Evolutionary conservation across 2,329 filamentous ascomycete genomes (phyloP), one percentile per base, ranked within the genome.

Genomic region (Rugonectria rugulosa): DNA sequence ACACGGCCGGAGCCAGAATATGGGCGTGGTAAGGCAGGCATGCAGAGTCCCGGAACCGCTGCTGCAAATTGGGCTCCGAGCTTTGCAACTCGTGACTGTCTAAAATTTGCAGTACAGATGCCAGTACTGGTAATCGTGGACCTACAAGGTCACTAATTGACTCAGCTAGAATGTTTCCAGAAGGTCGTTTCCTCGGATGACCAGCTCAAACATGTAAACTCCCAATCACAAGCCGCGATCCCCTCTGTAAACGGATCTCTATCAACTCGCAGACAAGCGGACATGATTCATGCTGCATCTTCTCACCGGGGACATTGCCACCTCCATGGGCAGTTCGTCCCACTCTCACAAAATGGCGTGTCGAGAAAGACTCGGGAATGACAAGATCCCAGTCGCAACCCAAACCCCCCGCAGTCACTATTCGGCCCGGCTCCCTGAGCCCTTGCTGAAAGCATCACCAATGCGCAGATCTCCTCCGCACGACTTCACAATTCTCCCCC

Each of bases 361-460:
- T 34, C 34, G 23, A 21, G 34, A n/a, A n/a, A n/a, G n/a, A n/a
- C n/a, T n/a, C 24, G 20, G n/a, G 10, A 15, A 40, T 32, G 50
- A 40, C 37, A 24, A 6, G 19, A 40, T 40, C 20, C 37, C 37
- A 7, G 37, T 40, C 15, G n/a, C n/a, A n/a, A n/a, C n/a, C n/a
- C n/a, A n/a, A n/a, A n/a, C n/a, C n/a, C 37, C 37, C 37, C 37
- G 37, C 37, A 40, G 20, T 24, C 12, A 23, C 24, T 34, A 53
- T 47, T 53, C 50, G 50, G 50, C 36, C 50, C 50, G 50, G 49
- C 34, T 45, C 45, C 41, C 24, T 17, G 24, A 29, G 24, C 46
- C 19, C 14, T 26, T 12, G 6, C 27, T 42, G 50, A 23, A 42
- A 23, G 21, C 36, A 53, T 21, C 27, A n/a, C 14, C 15, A 21